These are phyloP conservation scores for Candida anglica DNA, from an alignment of 805 yeast genomes.

Conservation along the genomic window DNA sequence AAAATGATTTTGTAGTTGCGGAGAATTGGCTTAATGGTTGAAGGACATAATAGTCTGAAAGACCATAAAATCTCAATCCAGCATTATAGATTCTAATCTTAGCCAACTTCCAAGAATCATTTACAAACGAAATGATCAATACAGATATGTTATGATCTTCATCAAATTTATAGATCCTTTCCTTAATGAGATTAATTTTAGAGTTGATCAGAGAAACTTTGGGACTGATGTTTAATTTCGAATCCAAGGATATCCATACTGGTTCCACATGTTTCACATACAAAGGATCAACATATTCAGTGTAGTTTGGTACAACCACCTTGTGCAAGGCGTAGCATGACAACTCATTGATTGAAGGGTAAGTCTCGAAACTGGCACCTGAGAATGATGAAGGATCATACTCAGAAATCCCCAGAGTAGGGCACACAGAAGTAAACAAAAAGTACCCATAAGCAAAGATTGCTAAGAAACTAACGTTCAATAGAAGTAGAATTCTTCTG, in stretches of 20 bases:
- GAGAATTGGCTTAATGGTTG: no score
- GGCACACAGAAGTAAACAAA: no score
- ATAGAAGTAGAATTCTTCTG: no score
- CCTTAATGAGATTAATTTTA: background rate
- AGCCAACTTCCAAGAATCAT: conserved; percentile 1
- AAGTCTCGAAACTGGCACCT: no score
- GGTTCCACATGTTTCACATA: background rate
- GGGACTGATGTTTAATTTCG: background rate
- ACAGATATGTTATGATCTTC: background rate
- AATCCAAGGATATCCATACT: conserved; percentile 1
- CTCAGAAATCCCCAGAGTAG: no score
- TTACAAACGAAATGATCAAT: background rate
- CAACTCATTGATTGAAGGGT: conserved; percentile 1
- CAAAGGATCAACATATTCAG: background rate
- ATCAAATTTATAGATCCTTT: background rate
- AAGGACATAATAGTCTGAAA: background rate
- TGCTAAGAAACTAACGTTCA: no score
- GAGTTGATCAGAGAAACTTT: background rate
- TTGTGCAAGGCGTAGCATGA: conserved; percentile 4
- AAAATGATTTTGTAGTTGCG: no score
- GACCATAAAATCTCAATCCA: background rate
- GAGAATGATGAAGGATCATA: no score
- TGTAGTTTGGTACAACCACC: background rate
- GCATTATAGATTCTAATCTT: background rate
- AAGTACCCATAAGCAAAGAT: no score